Base-by-base conservation (phyloP, 2,329 filamentous ascomycete species). In the Aureobasidium vineae region DNA sequence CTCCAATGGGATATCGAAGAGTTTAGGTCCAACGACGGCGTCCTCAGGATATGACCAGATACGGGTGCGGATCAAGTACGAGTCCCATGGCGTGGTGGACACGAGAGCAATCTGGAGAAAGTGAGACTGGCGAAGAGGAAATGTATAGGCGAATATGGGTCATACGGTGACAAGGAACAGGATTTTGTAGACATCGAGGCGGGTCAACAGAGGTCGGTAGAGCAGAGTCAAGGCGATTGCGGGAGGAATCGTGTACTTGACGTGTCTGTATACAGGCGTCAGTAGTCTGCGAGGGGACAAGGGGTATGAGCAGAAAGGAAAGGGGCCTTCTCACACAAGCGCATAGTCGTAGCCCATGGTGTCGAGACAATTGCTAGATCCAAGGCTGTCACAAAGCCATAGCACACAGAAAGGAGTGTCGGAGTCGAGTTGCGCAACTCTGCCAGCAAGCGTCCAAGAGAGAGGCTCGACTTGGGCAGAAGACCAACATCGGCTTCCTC, bases 1-100 rank as follows among this genome's bases (percentile, higher is more conserved):
- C 72, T 92, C 90, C 5, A 83, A 75, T 0, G 90, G 89, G 21
- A 92, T 89, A n/a, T 80, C 79, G 71, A 85, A 85, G 19, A 90
- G 73, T 1, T 81, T 87, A 0, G 81, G 81, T 0, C 89, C 90
- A 41, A 88, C 72, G 38, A 91, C 84, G 23, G 85, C 88, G 72
- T 86, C 79, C 13, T 81, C 77, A 1, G 89, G 89, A 72, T 91
- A 92, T 11, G 85, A 87, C 89, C 90, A 92, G 72, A 92, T 84
- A 52, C 81, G 79, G 64, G 81, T 85, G 70, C 82, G 84, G 71
- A 92, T 89, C 47, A 92, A 82, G 75, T 90, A 90, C 10, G 88
- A 89, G 72, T 92, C 89, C 89, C 89, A 92, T 38, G 90, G 90
- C 31, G 88, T 86, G 0, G 90, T 91, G 4, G 88, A 84, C 31